A percentile compares a stretch with the other conserved stretches of the same genome.
These are phyloP conservation scores for Boletus reticulatus DNA, from an alignment of 768 basidiomycete species.

Conservation along the genomic window DNA sequence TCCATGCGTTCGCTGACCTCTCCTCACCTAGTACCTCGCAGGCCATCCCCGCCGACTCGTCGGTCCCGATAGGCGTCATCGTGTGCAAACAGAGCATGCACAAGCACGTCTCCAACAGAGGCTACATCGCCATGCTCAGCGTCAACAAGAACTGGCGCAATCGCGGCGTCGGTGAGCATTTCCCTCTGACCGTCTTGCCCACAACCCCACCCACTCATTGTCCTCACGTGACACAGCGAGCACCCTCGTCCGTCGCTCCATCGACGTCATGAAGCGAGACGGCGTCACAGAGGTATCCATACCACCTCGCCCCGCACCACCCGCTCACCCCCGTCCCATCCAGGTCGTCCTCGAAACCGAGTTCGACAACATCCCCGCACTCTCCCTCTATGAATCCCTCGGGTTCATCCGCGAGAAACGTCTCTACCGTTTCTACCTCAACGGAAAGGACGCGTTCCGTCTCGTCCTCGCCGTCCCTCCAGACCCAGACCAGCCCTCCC, in stretches of 20 bases:
- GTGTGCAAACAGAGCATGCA: constrained; percentile 97
- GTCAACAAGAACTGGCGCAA: constrained; percentile 83
- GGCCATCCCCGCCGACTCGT: constrained; percentile 28
- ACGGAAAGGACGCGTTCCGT: constrained; percentile 93
- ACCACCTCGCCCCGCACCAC: not conserved
- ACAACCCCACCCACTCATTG: not conserved
- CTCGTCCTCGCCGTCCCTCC: constrained; percentile 64
- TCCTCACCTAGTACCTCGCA: not conserved
- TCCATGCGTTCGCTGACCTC: not conserved
- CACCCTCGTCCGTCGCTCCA: constrained; percentile 76
- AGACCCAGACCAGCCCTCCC: constrained; percentile 24
- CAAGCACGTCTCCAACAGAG: constrained; percentile 69
- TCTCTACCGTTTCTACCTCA: constrained; percentile 92
- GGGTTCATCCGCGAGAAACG: constrained; percentile 97
- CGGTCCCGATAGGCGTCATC: constrained; percentile 82
- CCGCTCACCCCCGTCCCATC: not conserved
- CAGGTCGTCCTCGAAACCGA: constrained; percentile 97
- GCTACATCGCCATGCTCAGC: constrained; percentile 98
- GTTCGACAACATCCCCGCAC: constrained; percentile 84
- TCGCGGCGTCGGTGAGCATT: constrained; percentile 79
- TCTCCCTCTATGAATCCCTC: constrained; percentile 86
- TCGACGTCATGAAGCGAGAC: constrained; percentile 77
- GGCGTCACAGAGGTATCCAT: constrained; percentile 82
- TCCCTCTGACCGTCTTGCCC: not conserved
- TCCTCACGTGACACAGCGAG: constrained; percentile 54